These are phyloP conservation scores for Microcera coccophila DNA, from an alignment of 2,329 filamentous ascomycete genomes.

Conservation along the genomic window DNA sequence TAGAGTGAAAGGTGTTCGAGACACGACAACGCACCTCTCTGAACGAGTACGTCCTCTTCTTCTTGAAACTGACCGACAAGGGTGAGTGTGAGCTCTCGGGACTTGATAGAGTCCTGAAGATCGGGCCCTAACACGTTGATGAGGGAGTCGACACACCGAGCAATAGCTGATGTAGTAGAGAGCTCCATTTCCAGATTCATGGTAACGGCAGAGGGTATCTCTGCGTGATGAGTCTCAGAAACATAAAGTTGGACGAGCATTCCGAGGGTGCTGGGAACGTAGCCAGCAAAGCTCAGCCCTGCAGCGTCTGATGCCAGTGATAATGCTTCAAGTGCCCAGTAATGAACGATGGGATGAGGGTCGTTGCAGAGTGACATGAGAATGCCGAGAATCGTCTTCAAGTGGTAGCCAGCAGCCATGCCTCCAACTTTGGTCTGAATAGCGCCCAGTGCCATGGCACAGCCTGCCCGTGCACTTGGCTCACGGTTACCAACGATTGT, in stretches of 20 bases:
- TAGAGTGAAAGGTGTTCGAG: conserved; percentile 90
- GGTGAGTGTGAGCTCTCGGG: conserved; percentile 85
- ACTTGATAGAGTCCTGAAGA: conserved; percentile 85
- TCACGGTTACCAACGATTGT: conserved; percentile 93
- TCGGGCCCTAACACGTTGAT: conserved; percentile 96
- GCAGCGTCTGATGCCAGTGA: conserved; percentile 86
- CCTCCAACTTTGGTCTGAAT: conserved; percentile 95
- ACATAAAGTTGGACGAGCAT: conserved; percentile 94
- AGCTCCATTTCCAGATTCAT: conserved; percentile 89
- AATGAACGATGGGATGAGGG: conserved; percentile 90
- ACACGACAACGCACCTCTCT: conserved; percentile 75
- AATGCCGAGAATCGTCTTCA: conserved; percentile 96
- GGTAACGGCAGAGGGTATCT: conserved; percentile 72
- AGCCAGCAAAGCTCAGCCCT: conserved; percentile 85
- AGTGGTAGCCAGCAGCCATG: conserved; percentile 93
- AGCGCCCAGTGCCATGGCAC: conserved; percentile 85
- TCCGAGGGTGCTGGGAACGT: conserved; percentile 84
- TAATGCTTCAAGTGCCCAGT: conserved; percentile 89
- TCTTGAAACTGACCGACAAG: conserved; percentile 78
- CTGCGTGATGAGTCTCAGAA: conserved; percentile 84
- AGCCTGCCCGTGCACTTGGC: conserved; percentile 87
- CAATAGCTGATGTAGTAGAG: conserved; percentile 76
- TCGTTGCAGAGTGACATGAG: conserved; percentile 97
- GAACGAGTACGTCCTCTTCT: conserved; percentile 66
- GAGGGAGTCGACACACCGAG: conserved; percentile 86